Evolutionary conservation across 352 stramenopile genomes (phyloP), one percentile per base, ranked within the genome.

Genomic region (Globisporangium parvum): DNA sequence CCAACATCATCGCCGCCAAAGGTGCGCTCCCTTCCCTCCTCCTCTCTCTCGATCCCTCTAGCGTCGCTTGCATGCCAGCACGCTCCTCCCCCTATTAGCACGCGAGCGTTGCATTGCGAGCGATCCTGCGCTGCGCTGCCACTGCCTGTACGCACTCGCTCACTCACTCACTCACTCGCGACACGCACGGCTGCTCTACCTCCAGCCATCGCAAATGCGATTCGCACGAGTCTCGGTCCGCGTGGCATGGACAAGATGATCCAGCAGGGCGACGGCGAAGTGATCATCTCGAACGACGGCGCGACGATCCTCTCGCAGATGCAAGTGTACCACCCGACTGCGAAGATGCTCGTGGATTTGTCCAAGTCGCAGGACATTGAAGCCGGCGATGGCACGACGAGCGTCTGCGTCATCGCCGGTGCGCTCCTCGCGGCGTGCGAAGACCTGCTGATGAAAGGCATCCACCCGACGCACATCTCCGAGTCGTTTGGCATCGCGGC

Each of bases 211-310:
- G 96, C 97, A 9, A 97, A 99, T 73, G 95, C 96, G 37, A 96
- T 99, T 64, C 90, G 96, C 55, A 99, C 97, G 57, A 98, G 91
- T 57, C 80, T 99, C 23, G 97, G 97, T 0, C 97, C 97, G 11
- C 88, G 96, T 21, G 97, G 97, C 47, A 99, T 99, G 96, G 97
- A 99, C 87, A 99, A 99, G 84, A 98, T 99, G 77, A 98, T 99
- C 70, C 91, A 98, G 72, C 86, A 97, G 52, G 85, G 87, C 55
- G 94, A 98, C 64, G 97, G 96, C 51, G 97, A 99, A 67, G 97
- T 99, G 46, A 88, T 99, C 51, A 99, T 99, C 66, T 98, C 93
- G 41, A 99, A 99, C 77, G 97, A 99, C 70, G 97, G 97, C 50
- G 97, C 97, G n/a, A 99, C 97, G 12, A 99, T 99, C 71, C 69